Evolutionary conservation across 257 asterid genomes (phyloP).

Genomic region (Plectranthus barbatus): DNA sequence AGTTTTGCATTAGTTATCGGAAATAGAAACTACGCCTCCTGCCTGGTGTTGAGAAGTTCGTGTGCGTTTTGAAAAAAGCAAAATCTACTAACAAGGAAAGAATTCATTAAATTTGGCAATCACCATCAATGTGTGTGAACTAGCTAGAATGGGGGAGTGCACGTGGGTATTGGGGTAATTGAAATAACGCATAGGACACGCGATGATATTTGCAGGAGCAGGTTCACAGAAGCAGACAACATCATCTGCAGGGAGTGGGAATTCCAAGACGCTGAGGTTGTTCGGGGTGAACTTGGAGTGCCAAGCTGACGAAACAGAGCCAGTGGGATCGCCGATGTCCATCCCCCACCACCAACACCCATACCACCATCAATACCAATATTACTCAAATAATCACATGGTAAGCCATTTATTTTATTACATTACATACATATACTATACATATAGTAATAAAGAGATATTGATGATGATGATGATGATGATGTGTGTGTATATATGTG

Average conservation of each 20-base stretch:
- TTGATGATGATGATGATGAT: constrained; percentile 6
- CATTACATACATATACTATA: neutral
- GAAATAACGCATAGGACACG: neutral
- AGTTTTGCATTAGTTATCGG: too few species aligned
- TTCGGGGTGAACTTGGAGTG: constrained; percentile 87
- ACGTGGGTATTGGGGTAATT: neutral
- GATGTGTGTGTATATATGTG: too few species aligned
- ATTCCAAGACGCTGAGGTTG: constrained; percentile 62
- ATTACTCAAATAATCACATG: constrained; percentile 44
- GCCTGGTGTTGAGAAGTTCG: neutral
- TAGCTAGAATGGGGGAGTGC: neutral
- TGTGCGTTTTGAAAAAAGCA: neutral
- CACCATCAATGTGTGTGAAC: neutral
- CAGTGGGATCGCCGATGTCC: constrained; percentile 45
- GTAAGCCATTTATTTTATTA: constrained; percentile 30
- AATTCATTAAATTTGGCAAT: too few species aligned
- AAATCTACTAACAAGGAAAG: neutral
- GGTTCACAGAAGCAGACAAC: constrained; percentile 26
- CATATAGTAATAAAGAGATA: constrained; percentile 4
- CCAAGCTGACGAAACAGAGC: constrained; percentile 38
- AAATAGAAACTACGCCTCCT: too few species aligned
- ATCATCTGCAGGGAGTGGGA: constrained; percentile 28
- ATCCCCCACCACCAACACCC: neutral
- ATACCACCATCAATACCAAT: constrained; percentile 19
- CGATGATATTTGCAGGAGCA: neutral